Base-by-base conservation (phyloP, 2,329 filamentous ascomycete species). In the Ceratocystis destructans region DNA sequence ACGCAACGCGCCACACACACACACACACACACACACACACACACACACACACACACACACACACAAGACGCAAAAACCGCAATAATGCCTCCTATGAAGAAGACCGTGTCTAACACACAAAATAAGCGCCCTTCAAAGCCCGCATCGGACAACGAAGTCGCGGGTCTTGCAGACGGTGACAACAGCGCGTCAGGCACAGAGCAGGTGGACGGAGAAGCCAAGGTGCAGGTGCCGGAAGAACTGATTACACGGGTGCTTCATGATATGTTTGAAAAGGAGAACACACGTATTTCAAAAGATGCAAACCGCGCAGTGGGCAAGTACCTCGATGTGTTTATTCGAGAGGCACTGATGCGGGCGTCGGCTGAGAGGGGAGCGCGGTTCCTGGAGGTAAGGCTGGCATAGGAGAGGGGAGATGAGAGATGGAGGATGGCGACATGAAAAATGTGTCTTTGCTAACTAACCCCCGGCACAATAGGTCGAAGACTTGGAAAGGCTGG, bases 301-400 rank as follows among this genome's bases (percentile, higher is more conserved):
- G 90, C 90, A 3, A 89, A 92, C 73, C 81, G 78, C 5, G 83
- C 91, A 1, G 82, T 92, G 67, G 87, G 85, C 15, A 90, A 87
- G 76, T 97, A 97, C 74, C 82, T 96, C 75, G 90, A 96, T 75
- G 84, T 93, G 0, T 97, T 96, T 76, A 88, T 96, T 64, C 82
- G 88, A 69, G 93, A 97, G 77, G 90, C 90, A 0, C 85, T 97
- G 73, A 90, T 90, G 17, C 78, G 93, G 72, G 86, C 89, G 48
- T 83, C 86, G 8, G 84, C 85, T 67, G 88, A 90, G 78, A 86
- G 87, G 73, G 79, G 79, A 41, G 80, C 83, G 67, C 85, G 83
- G 3, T 91, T 92, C 72, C 74, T 93, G 45, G 89, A 94, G 83
- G 87, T 90, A 70, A 75, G 82, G 22, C 48, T 53, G 8, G 31